These are phyloP conservation scores for Penicillium digitatum DNA, from an alignment of 2,329 filamentous ascomycete genomes.

Conservation along the genomic window DNA sequence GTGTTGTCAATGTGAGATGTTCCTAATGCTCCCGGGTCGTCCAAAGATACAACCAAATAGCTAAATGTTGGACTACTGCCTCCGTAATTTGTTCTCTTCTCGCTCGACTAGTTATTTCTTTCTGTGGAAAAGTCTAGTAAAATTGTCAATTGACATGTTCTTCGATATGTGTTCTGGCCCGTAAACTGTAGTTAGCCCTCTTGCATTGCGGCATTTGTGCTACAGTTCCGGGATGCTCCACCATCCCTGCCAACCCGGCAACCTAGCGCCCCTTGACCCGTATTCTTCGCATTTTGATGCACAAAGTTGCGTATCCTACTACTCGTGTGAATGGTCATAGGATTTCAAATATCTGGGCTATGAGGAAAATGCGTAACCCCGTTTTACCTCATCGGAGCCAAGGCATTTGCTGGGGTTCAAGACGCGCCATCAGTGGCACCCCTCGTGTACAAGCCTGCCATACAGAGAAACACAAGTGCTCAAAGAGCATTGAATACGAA, in stretches of 20 bases:
- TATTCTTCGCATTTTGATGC: not conserved
- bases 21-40: not conserved
- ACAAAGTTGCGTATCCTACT: not conserved
- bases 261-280: not conserved
- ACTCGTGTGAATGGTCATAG: not conserved
- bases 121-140: not conserved
- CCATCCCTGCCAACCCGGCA: not conserved
- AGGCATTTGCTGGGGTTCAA: not conserved
- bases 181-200: not conserved
- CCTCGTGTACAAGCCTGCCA: not conserved
- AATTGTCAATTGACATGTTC: not conserved
- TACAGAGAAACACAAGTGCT: not conserved
- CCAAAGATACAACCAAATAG: not conserved
- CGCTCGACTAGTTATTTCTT: not conserved
- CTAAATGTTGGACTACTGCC: not conserved
- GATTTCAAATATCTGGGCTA: not conserved
- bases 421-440: not conserved
- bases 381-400: not conserved
- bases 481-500: not conserved
- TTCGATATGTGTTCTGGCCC: not conserved
- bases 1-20: not conserved
- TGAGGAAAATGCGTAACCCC: not conserved
- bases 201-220: constrained; percentile 5
- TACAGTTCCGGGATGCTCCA: constrained; percentile 3
- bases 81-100: no score